These are phyloP conservation scores for Candida loeiensis DNA, from an alignment of 805 yeast species.

Conservation along the genomic window DNA sequence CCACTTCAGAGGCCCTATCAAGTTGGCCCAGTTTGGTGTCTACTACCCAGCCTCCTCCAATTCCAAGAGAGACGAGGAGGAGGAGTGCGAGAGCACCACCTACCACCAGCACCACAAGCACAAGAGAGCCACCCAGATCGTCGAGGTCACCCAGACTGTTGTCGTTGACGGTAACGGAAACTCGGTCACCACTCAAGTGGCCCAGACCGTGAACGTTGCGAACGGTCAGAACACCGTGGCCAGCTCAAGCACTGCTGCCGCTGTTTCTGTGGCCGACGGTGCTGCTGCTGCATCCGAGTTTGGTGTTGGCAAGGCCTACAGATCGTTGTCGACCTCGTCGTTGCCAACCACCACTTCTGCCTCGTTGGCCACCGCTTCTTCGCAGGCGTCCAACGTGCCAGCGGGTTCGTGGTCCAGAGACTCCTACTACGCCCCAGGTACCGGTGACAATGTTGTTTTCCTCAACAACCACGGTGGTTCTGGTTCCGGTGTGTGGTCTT, in stretches of 20 bases:
- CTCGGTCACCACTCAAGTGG: slow-evolving; percentile 24
- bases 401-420: slow-evolving; percentile 59
- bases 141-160: slow-evolving; percentile 77
- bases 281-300: slow-evolving; percentile 7
- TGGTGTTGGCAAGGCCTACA: slow-evolving; percentile 10
- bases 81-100: slow-evolving; percentile 44
- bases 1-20: slow-evolving; percentile 87
- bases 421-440: slow-evolving; percentile 66
- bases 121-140: slow-evolving; percentile 62
- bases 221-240: no score
- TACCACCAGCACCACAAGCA: slow-evolving; percentile 47
- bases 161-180: slow-evolving; percentile 60
- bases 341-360: slow-evolving; percentile 16
- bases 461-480: slow-evolving; percentile 86
- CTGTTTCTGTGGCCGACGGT: slow-evolving; percentile 12
- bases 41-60: slow-evolving; percentile 60
- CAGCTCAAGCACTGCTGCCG: slow-evolving; percentile 2
- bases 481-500: slow-evolving; percentile 86
- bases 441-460: slow-evolving; percentile 70
- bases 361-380: slow-evolving; percentile 19
- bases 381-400: slow-evolving; percentile 7
- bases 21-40: slow-evolving; percentile 81
- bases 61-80: slow-evolving; percentile 45
- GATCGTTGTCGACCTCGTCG: slow-evolving; percentile 8
- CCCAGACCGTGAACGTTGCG: slow-evolving; percentile 22